A percentile compares a stretch with the other conserved stretches of the same genome.
Conservation (phyloP, 495 filamentous ascomycete species). For the Hypoxylon rickii region DNA sequence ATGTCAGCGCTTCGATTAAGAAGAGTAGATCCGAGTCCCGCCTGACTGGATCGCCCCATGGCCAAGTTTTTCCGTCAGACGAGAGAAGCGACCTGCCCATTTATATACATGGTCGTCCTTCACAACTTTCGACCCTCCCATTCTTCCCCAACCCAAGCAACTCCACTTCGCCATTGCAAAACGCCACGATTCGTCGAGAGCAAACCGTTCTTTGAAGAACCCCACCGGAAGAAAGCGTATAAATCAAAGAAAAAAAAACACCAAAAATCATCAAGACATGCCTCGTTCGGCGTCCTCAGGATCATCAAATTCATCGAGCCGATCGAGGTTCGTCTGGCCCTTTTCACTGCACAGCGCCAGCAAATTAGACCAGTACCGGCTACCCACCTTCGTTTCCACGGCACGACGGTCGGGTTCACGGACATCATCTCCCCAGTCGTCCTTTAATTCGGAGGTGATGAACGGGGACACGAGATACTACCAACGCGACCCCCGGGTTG, state of each 20-base stretch:
- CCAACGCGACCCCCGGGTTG: no score
- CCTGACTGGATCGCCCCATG: not conserved
- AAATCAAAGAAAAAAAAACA: not conserved
- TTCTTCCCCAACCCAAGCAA: not conserved
- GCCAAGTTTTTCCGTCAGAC: not conserved
- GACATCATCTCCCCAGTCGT: not conserved
- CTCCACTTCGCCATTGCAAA: not conserved
- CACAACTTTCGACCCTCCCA: not conserved
- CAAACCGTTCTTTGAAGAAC: not conserved
- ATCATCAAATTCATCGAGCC: not conserved
- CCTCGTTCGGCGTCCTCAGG: not conserved
- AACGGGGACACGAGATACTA: no score
- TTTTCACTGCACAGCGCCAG: slow-evolving; percentile 4
- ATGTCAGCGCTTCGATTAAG: not conserved
- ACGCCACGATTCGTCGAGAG: not conserved
- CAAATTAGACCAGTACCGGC: slow-evolving; percentile 14
- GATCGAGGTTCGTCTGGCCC: slow-evolving; percentile 14
- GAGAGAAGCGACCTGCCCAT: no score
- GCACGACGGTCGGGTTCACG: slow-evolving; percentile 4
- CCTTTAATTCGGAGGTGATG: not conserved
- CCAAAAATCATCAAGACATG: not conserved
- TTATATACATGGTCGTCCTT: not conserved
- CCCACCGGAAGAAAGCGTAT: not conserved
- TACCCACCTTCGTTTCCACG: slow-evolving; percentile 1
- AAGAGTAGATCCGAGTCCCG: not conserved